Percentiles rank a stretch among this genome's conserved stretches.
Conservation (phyloP, 2,329 filamentous ascomycete genomes). For the Arthrobotrys megalospora region DNA sequence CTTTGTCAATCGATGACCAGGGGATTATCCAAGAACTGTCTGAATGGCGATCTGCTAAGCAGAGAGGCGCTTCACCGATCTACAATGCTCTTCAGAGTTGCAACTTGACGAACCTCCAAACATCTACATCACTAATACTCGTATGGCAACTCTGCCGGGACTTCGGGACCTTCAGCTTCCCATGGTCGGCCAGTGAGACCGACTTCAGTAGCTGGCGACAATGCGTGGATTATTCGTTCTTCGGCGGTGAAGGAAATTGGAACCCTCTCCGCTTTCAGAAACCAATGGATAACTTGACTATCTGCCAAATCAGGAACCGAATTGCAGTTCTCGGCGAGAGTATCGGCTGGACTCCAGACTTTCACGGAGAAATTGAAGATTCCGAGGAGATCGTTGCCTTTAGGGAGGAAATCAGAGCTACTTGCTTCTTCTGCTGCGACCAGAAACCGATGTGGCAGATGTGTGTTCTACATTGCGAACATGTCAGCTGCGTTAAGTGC, state of each 20-base stretch:
- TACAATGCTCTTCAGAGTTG: slow-evolving; percentile 28
- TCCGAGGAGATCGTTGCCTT: slow-evolving; percentile 18
- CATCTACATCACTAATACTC: neutral
- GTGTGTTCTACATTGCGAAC: slow-evolving; percentile 32
- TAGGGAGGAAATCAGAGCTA: slow-evolving; percentile 20
- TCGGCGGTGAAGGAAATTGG: slow-evolving; percentile 34
- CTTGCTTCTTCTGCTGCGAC: slow-evolving; percentile 52
- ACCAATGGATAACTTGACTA: neutral
- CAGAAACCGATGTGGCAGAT: slow-evolving; percentile 46
- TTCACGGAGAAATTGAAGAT: neutral
- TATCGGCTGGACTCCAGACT: slow-evolving; percentile 43
- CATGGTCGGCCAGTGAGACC: slow-evolving; percentile 14
- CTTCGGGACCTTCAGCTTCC: neutral
- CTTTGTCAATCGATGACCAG: slow-evolving; percentile 1
- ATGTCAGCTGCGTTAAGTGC: slow-evolving; percentile 41
- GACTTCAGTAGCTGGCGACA: slow-evolving; percentile 5
- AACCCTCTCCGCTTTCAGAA: slow-evolving; percentile 11
- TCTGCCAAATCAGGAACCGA: slow-evolving; percentile 36
- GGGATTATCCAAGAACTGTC: neutral
- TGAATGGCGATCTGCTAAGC: neutral
- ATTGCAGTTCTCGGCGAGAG: slow-evolving; percentile 51
- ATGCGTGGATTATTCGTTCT: slow-evolving; percentile 33
- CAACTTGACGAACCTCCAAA: slow-evolving; percentile 1
- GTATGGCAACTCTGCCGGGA: slow-evolving; percentile 2
- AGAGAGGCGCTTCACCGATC: slow-evolving; percentile 1